Conservation (phyloP, 805 yeast species). For the Debaryomyces prosopidis region DNA sequence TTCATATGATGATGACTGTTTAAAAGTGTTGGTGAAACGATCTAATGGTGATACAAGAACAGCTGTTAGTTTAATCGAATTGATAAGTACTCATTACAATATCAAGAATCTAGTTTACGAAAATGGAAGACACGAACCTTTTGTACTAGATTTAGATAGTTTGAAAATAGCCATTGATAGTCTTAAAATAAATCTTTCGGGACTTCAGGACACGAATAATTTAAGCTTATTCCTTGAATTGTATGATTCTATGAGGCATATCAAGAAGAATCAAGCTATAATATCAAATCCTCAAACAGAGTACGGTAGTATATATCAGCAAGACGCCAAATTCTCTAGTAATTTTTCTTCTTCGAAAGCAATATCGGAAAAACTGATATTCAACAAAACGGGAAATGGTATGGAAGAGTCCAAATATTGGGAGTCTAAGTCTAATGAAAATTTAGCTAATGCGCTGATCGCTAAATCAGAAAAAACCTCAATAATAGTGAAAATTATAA, state of each 20-base stretch:
- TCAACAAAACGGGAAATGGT: no score
- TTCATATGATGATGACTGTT: conserved; percentile 12
- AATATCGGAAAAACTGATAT: no score
- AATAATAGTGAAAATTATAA: no score
- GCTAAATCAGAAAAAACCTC: no score
- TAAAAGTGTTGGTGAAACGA: conserved; percentile 14
- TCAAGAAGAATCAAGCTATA: background rate
- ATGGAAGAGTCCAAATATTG: no score
- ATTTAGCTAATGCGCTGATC: no score
- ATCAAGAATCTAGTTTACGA: background rate
- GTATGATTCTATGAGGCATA: conserved; percentile 10
- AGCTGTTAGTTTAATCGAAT: conserved; percentile 34
- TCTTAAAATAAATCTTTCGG: conserved; percentile 13
- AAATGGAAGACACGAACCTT: conserved; percentile 1
- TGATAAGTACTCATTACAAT: conserved; percentile 20
- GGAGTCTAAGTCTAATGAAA: no score
- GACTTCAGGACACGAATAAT: conserved; percentile 17
- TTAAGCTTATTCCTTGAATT: conserved; percentile 15
- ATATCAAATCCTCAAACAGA: no score
- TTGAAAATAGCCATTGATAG: conserved; percentile 9
- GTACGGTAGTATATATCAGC: no score
- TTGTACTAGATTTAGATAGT: conserved; percentile 4
- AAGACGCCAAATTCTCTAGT: no score
- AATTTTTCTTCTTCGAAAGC: no score
- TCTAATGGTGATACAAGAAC: conserved; percentile 35